Base-by-base conservation (phyloP, 2,329 filamentous ascomycete species). In the Fusarium sp. region DNA sequence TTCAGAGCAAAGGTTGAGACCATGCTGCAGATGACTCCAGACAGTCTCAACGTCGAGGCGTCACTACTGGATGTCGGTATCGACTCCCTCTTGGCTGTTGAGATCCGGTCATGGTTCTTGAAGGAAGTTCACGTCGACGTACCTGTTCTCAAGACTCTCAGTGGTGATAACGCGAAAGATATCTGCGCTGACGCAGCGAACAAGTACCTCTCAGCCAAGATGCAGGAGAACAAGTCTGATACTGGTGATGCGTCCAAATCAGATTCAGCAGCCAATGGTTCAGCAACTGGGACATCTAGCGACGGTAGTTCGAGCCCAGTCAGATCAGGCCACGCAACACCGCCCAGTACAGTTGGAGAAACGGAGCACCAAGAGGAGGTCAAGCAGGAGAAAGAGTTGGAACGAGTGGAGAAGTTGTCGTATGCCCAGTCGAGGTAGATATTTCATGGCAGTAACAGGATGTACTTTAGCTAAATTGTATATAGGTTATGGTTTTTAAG, bases 401-500 rank as follows among this genome's bases (percentile, higher is more conserved):
- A 62, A 9, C 4, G 59, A 11, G 32, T 39, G 1, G 50, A 62
- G 24, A 62, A 56, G 22, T 7, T 62, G 11, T 62, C 59, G 5
- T 62, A 62, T 32, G 59, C 59, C 3, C 59, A 62, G 8, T 39
- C 59, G 38, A 62, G 59, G 59, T 62, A 62, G 59, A 62, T 24
- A 5, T 38, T 6, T 14, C 32, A 38, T 3, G 18, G 32, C 15
- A 28, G 30, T 17, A 7, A 36, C 12, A 8, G 5, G 17, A 22
- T 28, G 26, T 44, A 28, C 20, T 32, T 45, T 62, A 56, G 50
- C 59, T 62, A 62, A 62, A 54, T 41, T 38, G 24, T 62, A 39
- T 45, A 62, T 56, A 62, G 59, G 36, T 26, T 62, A 56, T 62
- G 59, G 59, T 56, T 62, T 18, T 7, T 62, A 62, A 56, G 59